These are phyloP conservation scores for Clathrospora elynae DNA, from an alignment of 2,329 filamentous ascomycete genomes.

Conservation along the genomic window DNA sequence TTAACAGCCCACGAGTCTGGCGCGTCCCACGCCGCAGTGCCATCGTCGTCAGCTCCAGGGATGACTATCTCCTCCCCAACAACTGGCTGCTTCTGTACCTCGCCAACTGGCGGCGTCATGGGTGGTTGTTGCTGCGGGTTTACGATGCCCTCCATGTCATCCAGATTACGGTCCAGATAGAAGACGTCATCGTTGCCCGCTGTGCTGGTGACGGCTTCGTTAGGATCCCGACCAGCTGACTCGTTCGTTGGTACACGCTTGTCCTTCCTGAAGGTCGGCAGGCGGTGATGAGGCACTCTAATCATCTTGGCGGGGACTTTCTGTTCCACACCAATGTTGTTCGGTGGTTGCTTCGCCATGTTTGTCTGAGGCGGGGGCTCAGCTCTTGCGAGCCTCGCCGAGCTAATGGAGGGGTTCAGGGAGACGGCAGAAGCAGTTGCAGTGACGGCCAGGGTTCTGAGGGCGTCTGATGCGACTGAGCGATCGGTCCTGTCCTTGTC, in stretches of 20 bases:
- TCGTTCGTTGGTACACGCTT: slow-evolving; percentile 37
- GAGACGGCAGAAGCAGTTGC: slow-evolving; percentile 47
- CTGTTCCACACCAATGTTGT: slow-evolving; percentile 27
- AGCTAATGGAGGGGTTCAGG: slow-evolving; percentile 44
- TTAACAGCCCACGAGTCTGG: slow-evolving; percentile 97
- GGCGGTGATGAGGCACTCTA: slow-evolving; percentile 45
- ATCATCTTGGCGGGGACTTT: slow-evolving; percentile 27
- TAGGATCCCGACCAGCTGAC: slow-evolving; percentile 51
- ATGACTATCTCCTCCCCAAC: slow-evolving; percentile 46
- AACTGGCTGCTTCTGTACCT: slow-evolving; percentile 54
- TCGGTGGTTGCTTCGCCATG: slow-evolving; percentile 34
- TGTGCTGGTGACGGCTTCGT: slow-evolving; percentile 48
- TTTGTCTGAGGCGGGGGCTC: slow-evolving; percentile 38
- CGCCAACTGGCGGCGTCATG: slow-evolving; percentile 67
- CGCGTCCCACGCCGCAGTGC: slow-evolving; percentile 76
- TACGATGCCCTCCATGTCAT: slow-evolving; percentile 90
- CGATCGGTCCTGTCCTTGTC: slow-evolving; percentile 55
- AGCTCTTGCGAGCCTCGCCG: slow-evolving; percentile 32
- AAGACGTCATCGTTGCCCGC: slow-evolving; percentile 67
- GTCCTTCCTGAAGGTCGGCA: slow-evolving; percentile 58
- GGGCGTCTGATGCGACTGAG: slow-evolving; percentile 38
- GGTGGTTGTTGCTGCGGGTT: slow-evolving; percentile 64
- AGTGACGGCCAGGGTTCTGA: slow-evolving; percentile 45
- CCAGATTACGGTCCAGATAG: slow-evolving; percentile 83
- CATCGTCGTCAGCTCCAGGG: slow-evolving; percentile 43